phyloP scores from a whole-genome alignment of 371 early-diverging fungal species.

The Mortierella sp. region DNA sequence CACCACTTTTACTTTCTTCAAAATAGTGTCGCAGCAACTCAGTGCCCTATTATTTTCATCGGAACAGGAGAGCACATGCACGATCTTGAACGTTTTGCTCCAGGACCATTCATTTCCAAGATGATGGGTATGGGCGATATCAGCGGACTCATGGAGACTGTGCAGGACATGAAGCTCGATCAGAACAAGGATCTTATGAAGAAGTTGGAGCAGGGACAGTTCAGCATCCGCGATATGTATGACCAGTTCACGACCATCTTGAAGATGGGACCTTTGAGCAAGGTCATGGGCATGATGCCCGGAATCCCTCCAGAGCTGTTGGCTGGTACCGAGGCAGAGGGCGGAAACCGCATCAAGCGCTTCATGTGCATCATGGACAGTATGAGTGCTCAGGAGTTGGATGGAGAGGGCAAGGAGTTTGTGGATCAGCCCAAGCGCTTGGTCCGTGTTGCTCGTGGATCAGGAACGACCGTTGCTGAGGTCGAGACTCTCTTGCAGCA shows the following conservation, averaged over 20 bases:
- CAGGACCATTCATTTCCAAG: conserved; percentile 95
- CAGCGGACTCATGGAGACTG: conserved; percentile 93
- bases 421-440: conserved; percentile 83
- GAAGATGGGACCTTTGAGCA: conserved; percentile 95
- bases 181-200: conserved; percentile 92
- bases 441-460: conserved; percentile 92
- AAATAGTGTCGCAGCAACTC: conserved; percentile 94
- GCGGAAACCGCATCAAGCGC: conserved; percentile 83
- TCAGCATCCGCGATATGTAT: conserved; percentile 98
- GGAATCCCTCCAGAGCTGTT: conserved; percentile 94
- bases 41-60: conserved; percentile 98
- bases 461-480: conserved; percentile 89
- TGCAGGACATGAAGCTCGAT: conserved; percentile 92
- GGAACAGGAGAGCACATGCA: conserved; percentile 99
- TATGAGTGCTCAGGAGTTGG: conserved; percentile 96
- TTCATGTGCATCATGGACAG: conserved; percentile 98
- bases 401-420: conserved; percentile 93
- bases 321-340: conserved; percentile 82
- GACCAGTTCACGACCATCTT: conserved; percentile 97
- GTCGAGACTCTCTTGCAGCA: conserved; percentile 90
- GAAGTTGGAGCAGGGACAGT: conserved; percentile 91
- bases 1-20: not conserved
- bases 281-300: conserved; percentile 98
- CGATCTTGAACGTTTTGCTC: conserved; percentile 96
- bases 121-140: conserved; percentile 98